Base-by-base conservation (phyloP, 345 rosid species). In the Arabis hirsuta region DNA sequence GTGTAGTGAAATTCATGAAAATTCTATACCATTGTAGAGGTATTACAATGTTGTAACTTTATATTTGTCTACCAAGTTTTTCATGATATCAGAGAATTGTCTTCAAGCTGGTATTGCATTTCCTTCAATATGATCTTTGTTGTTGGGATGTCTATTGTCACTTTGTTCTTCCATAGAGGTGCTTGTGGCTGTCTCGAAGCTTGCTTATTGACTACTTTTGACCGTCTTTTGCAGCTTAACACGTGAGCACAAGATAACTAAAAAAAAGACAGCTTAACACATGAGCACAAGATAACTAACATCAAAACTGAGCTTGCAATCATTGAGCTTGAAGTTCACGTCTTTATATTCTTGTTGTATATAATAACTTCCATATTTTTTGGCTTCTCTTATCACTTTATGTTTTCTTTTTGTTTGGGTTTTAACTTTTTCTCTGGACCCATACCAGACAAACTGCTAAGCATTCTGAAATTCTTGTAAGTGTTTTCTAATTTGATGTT, bases 271-370 rank as follows among this genome's bases (percentile, higher is more conserved):
- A 16, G 16, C 16, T 16, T 16, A 16, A 16, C 16, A 16, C 16
- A 16, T 16, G 16, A 16, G 16, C 86, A 16, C 16, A 16, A 16
- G 16, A 16, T 16, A 16, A 16, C 16, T 16, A 16, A 16, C 16
- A 16, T 16, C 83, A 90, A 90, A 83, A 79, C 83, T 3, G 92
- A 90, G 55, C 90, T 94, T 79, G 94, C 96, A 56, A 79, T 83
- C 29, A 71, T 86, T 88, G 98, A 94, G 80, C 85, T 83, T 52
- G 91, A 94, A 78, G 64, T 86, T 73, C 88, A 90, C 96, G 98
- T 90, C 58, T 6, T 7, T 59, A 29, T 12, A 53, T 58, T 14
- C 9, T 34, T 34, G 9, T 34, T 34, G 38, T 34, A 34, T 34
- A 34, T 34, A 34, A 7, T 9, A 2, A 16, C 16, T 16, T 16